Evolutionary conservation across 768 basidiomycete genomes (phyloP).

Genomic region (Suillus sp.): DNA sequence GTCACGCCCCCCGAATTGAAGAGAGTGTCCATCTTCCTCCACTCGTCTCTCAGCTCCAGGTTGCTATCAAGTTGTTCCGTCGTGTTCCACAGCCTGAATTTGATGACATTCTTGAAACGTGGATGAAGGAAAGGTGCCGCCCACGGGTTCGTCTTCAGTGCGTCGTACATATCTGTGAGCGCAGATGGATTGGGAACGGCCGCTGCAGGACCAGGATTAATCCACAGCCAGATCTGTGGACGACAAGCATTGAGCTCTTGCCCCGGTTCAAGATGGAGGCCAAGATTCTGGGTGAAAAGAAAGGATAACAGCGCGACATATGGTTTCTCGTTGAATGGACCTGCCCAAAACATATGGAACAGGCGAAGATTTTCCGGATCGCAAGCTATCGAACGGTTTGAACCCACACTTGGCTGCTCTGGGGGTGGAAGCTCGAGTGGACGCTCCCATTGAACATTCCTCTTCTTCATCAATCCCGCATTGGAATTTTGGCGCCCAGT

Average conservation of each 20-base stretch:
- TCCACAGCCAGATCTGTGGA: slow-evolving; percentile 95
- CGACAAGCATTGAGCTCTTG: slow-evolving; percentile 59
- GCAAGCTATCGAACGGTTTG: slow-evolving; percentile 52
- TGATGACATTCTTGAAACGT: slow-evolving; percentile 84
- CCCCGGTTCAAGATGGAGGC: slow-evolving; percentile 56
- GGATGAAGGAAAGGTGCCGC: slow-evolving; percentile 89
- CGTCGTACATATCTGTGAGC: slow-evolving; percentile 77
- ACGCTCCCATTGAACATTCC: slow-evolving; percentile 59
- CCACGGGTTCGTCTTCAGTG: slow-evolving; percentile 83
- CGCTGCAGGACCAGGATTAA: slow-evolving; percentile 91
- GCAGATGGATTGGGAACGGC: slow-evolving; percentile 79
- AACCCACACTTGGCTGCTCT: slow-evolving; percentile 46
- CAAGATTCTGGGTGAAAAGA: slow-evolving; percentile 90
- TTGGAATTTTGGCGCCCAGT: slow-evolving; percentile 47
- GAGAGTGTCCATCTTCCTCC: slow-evolving; percentile 72
- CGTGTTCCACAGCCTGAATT: slow-evolving; percentile 96
- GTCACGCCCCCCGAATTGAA: slow-evolving; percentile 89
- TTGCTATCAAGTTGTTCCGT: slow-evolving; percentile 92
- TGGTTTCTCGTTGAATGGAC: slow-evolving; percentile 95
- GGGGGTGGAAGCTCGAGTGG: slow-evolving; percentile 49
- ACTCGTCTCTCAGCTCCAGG: slow-evolving; percentile 84
- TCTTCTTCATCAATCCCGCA: slow-evolving; percentile 58
- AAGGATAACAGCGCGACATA: slow-evolving; percentile 92
- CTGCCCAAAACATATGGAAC: slow-evolving; percentile 98
- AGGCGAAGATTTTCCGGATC: slow-evolving; percentile 76